Base-by-base conservation (phyloP, 2,329 filamentous ascomycete species). In the Intubia oerlemansii region DNA sequence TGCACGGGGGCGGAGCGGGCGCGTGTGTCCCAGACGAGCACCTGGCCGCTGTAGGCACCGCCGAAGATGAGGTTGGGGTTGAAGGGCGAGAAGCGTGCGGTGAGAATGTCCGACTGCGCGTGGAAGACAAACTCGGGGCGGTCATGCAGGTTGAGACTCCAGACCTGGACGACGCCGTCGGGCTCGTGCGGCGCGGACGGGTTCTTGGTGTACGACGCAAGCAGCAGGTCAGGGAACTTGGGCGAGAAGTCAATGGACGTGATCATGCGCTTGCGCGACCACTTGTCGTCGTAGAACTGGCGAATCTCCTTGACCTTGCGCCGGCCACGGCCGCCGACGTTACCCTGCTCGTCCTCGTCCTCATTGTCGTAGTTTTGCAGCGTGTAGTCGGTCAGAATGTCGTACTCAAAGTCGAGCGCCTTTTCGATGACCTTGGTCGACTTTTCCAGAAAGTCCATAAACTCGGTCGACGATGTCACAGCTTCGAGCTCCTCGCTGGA, bases 241-340 rank as follows among this genome's bases (percentile, higher is more conserved):
- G 81, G 78, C 25, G 85, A 95, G 52, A 93, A 98, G 53, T 85
- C 79, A 41, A 98, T 71, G 42, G 82, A 78, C 47, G 80, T 93
- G 45, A 98, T 76, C 77, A 93, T 93, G 38, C 84, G 74, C 56
- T 93, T 92, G 58, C 90, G 91, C 44, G 81, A 91, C 78, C 85
- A 93, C 46, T 82, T 67, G 35, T 91, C 78, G 44, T 93, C 84
- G 52, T 79, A 92, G 50, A 95, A 93, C 43, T 93, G 85, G 20
- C 77, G 73, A 27, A 92, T 61, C 50, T 98, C 84, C 47, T 79
- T 85, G 41, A 90, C 67, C 38, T 76, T 66, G 39, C 78, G 60
- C 23, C 75, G 69, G 28, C 73, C 75, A 37, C 75, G 74, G 4
- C 72, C 75, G 18, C 67, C 64, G 3, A 65, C 67, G 34, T 75